phyloP scores from a whole-genome alignment of 2,329 filamentous ascomycete species.

The Fusarium liriodendri region DNA sequence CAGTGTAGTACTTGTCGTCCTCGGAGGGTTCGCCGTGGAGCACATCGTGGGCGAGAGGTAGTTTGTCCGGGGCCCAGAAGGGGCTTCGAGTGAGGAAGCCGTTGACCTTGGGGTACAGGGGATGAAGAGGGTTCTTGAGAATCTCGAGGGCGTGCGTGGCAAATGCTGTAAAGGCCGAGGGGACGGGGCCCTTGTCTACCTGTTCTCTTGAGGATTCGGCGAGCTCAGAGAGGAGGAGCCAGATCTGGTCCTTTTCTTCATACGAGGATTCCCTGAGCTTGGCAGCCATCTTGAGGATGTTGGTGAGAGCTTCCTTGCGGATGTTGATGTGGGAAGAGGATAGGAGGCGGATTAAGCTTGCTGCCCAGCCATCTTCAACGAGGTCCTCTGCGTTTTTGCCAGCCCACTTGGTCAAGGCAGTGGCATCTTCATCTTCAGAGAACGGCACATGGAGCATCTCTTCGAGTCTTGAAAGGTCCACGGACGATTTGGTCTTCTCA shows the following conservation, averaged over 20 bases:
- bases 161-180: conserved; percentile 81
- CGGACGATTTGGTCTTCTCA: conserved; percentile 13
- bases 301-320: conserved; percentile 79
- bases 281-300: conserved; percentile 72
- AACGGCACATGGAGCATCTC: conserved; percentile 64
- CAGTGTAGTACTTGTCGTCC: conserved; percentile 78
- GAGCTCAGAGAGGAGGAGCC: conserved; percentile 83
- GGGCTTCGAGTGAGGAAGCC: conserved; percentile 83
- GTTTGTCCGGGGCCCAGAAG: conserved; percentile 77
- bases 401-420: conserved; percentile 72
- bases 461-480: conserved; percentile 59
- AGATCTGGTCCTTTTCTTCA: conserved; percentile 81
- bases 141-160: conserved; percentile 77
- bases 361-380: conserved; percentile 80
- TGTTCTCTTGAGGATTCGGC: conserved; percentile 75
- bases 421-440: conserved; percentile 60
- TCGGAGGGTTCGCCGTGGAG: conserved; percentile 74
- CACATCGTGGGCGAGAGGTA: conserved; percentile 75
- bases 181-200: conserved; percentile 69
- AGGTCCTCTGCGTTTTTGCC: conserved; percentile 82
- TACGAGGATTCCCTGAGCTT: conserved; percentile 76
- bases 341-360: conserved; percentile 78
- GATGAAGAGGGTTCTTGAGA: conserved; percentile 80
- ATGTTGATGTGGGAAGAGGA: conserved; percentile 81
- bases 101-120: conserved; percentile 88